A percentile compares a stretch with the other conserved stretches of the same genome.
phyloP scores from a whole-genome alignment of 805 yeast species.

The Schizosaccharomyces lindneri region DNA sequence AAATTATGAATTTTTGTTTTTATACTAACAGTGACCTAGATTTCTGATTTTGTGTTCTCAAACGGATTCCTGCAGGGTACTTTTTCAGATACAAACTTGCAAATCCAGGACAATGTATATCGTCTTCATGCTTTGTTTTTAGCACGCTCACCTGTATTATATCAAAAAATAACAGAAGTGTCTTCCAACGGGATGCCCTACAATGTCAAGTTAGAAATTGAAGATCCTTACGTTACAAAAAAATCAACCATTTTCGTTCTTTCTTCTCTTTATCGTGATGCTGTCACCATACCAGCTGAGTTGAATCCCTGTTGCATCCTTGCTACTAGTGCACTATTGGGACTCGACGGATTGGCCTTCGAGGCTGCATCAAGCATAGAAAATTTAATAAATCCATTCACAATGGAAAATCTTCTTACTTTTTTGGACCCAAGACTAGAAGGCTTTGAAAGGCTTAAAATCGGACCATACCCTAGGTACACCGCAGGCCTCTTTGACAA shows the following conservation, averaged over 20 bases:
- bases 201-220: not conserved
- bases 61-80: not conserved
- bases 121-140: not conserved
- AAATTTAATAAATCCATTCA: slow-evolving; percentile 5
- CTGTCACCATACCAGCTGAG: not conserved
- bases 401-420: slow-evolving; percentile 8
- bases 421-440: slow-evolving; percentile 9
- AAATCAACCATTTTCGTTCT: not conserved
- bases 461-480: slow-evolving; percentile 14
- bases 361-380: not conserved
- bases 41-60: not conserved
- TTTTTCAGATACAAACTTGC: not conserved
- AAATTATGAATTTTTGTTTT: too few relatives aligned
- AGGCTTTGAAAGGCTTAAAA: not conserved
- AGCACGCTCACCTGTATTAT: not conserved
- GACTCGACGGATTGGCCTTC: slow-evolving; percentile 3
- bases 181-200: not conserved
- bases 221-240: not conserved
- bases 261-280: not conserved
- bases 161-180: not conserved
- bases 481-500: slow-evolving; percentile 9
- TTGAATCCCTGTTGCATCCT: not conserved
- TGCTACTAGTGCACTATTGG: not conserved
- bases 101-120: not conserved
- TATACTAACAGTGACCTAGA: not conserved